Evolutionary conservation across 768 basidiomycete species (phyloP).

Genomic region (Glaciozyma antarctica): DNA sequence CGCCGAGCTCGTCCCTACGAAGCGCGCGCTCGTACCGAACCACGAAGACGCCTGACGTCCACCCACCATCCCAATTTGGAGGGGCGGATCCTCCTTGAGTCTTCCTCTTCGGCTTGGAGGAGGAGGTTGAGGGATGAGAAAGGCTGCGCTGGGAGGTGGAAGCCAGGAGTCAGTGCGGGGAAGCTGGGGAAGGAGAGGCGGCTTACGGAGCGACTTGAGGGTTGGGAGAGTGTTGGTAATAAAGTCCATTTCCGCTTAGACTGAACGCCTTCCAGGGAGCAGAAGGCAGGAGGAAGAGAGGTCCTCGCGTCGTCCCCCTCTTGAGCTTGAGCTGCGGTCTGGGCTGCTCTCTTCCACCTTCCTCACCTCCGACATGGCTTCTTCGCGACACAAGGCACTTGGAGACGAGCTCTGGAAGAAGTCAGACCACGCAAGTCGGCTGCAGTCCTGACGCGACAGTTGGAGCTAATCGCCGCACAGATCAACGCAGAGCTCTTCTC

Average conservation of each 20-base stretch:
- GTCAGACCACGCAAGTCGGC: slow-evolving; percentile 68
- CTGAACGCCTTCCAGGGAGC: too few relatives aligned
- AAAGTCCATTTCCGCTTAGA: too few relatives aligned
- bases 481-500: slow-evolving; percentile 97
- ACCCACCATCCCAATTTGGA: slow-evolving; percentile 25
- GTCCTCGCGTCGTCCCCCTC: too few relatives aligned
- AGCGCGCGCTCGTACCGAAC: slow-evolving; percentile 3
- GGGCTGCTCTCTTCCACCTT: neutral
- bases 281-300: too few relatives aligned
- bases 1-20: neutral
- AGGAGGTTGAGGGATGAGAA: slow-evolving; percentile 10
- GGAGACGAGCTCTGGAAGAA: slow-evolving; percentile 97
- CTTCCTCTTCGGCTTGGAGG: slow-evolving; percentile 16
- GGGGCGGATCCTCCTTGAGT: slow-evolving; percentile 20
- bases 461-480: neutral
- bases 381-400: slow-evolving; percentile 50
- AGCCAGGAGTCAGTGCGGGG: neutral
- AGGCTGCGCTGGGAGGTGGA: slow-evolving; percentile 4
- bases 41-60: slow-evolving; percentile 14
- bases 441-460: neutral
- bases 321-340: too few relatives aligned
- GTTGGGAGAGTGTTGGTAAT: neutral
- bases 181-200: neutral
- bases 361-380: neutral
- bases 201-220: neutral